Conservation (phyloP, 169 alveolate species). For the Plasmodium gonderi region DNA sequence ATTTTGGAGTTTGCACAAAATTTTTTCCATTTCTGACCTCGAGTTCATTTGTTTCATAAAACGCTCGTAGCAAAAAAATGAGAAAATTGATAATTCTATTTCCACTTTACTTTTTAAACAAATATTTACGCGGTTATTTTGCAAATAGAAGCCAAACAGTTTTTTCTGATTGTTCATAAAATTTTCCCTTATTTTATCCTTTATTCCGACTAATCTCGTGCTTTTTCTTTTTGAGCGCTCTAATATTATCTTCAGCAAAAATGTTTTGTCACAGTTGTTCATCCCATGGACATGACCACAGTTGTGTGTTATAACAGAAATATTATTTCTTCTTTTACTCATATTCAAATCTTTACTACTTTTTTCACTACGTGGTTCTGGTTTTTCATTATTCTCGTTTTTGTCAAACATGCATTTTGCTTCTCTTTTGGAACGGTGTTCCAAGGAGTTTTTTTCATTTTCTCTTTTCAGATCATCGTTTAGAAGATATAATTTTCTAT, state of each 20-base stretch:
- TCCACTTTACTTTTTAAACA: constrained; percentile 45
- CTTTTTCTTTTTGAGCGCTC: constrained; percentile 16
- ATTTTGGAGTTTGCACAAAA: neutral
- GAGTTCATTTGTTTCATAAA: constrained; percentile 23
- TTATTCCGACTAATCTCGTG: neutral
- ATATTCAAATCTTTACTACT: neutral
- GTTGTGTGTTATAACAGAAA: neutral
- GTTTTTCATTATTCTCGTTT: neutral
- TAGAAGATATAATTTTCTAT: neutral
- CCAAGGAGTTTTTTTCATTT: neutral
- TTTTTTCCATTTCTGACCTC: neutral
- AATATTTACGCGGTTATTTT: neutral
- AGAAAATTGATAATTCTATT: constrained; percentile 21
- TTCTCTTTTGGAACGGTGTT: neutral
- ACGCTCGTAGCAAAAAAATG: constrained; percentile 49
- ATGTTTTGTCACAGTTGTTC: neutral
- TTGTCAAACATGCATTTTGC: neutral
- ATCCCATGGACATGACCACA: neutral
- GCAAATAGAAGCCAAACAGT: neutral
- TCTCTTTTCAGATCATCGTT: neutral
- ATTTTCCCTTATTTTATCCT: constrained; percentile 36
- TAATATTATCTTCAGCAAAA: constrained; percentile 8
- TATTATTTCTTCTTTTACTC: neutral
- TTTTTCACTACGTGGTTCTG: neutral
- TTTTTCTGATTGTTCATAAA: constrained; percentile 22